phyloP scores from a whole-genome alignment of 2,329 filamentous ascomycete genomes.

The Paecilomyces niveus region DNA sequence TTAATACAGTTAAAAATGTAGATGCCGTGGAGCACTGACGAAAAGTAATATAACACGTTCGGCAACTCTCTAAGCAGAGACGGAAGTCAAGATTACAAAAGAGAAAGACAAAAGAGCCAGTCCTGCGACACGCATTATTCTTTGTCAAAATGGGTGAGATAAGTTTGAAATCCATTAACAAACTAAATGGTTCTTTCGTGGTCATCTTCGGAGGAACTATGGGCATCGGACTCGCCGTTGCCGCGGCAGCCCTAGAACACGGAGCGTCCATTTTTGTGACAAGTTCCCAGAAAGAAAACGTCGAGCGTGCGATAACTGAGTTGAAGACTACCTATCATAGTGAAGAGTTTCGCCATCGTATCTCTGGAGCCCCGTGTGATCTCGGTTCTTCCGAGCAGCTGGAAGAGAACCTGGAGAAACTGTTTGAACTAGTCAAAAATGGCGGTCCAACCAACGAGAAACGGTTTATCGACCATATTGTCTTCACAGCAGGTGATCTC shows the following conservation, averaged over 20 bases:
- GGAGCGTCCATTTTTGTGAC: constrained; percentile 44
- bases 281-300: constrained; percentile 34
- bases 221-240: constrained; percentile 47
- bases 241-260: constrained; percentile 45
- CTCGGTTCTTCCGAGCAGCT: constrained; percentile 35
- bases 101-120: background rate
- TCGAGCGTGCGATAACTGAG: constrained; percentile 32
- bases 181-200: constrained; percentile 39
- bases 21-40: too few relatives aligned
- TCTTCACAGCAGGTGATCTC: constrained; percentile 44
- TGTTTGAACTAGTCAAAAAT: constrained; percentile 36
- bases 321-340: constrained; percentile 39
- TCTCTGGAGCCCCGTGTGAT: constrained; percentile 39
- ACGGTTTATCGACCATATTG: constrained; percentile 41
- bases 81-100: background rate
- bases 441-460: constrained; percentile 8
- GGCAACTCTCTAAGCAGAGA: background rate
- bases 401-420: constrained; percentile 35
- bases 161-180: constrained; percentile 24
- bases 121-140: background rate
- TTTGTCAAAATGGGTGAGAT: background rate
- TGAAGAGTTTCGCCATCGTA: constrained; percentile 15
- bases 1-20: too few relatives aligned
- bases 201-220: constrained; percentile 47
- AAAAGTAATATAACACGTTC: background rate